A percentile compares a stretch with the other conserved stretches of the same genome.
phyloP scores from a whole-genome alignment of 139 green algal genomes.

The Chlamydomonas sphaeroides region DNA sequence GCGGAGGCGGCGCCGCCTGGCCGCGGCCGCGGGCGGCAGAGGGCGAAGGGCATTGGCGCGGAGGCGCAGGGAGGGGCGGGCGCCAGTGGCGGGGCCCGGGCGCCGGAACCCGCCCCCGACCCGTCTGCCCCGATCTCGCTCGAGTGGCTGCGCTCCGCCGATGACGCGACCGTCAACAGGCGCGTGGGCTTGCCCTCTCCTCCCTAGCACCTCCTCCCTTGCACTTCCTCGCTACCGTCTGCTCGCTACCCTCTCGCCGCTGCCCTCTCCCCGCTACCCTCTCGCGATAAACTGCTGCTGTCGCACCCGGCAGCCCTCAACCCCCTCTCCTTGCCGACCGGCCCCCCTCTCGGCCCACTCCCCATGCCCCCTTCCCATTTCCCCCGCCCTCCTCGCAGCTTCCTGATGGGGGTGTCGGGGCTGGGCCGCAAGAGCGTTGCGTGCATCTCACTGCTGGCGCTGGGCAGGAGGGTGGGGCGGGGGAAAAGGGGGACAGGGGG shows the following conservation, averaged over 20 bases:
- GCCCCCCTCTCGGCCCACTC: too few species aligned
- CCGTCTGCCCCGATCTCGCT: constrained; percentile 54
- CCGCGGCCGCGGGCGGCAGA: too few species aligned
- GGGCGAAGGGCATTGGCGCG: background rate
- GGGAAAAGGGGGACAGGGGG: background rate
- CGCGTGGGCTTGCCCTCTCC: background rate
- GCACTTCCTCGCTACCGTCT: background rate
- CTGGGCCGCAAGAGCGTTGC: constrained; percentile 63
- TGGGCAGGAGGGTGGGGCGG: constrained; percentile 41
- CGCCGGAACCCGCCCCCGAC: too few species aligned
- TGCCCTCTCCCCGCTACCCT: too few species aligned
- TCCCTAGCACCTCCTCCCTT: background rate
- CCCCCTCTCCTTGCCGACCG: too few species aligned
- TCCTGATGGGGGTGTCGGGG: constrained; percentile 66
- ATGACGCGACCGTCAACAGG: constrained; percentile 61
- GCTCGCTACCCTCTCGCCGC: too few species aligned
- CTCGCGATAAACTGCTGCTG: too few species aligned
- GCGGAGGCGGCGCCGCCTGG: too few species aligned
- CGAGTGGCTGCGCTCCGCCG: constrained; percentile 73
- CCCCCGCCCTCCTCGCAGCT: constrained; percentile 18
- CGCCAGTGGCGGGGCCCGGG: background rate
- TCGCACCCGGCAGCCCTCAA: too few species aligned
- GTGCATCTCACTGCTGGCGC: constrained; percentile 57
- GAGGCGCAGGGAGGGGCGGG: background rate
- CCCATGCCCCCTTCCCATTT: too few species aligned